Evolutionary conservation across 768 basidiomycete species (phyloP).

Genomic region (Sporobolomyces pararoseus): DNA sequence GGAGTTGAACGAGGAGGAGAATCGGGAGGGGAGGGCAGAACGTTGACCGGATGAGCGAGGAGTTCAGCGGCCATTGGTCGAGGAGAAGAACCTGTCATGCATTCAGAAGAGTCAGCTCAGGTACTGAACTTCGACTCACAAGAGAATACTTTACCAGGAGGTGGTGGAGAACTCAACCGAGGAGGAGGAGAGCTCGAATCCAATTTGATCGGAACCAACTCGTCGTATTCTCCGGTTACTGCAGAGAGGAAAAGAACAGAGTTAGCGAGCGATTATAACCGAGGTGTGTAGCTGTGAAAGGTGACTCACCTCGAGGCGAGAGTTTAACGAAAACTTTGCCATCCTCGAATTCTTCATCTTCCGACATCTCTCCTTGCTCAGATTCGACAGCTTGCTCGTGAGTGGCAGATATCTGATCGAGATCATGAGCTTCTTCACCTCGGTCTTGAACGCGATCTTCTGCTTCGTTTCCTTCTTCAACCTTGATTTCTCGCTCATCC

Average conservation of each 20-base stretch:
- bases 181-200: slow-evolving; percentile 13
- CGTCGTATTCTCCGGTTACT: slow-evolving; percentile 9
- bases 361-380: background rate
- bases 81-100: background rate
- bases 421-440: no score
- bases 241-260: background rate
- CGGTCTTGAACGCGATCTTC: no score
- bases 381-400: no score
- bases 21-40: slow-evolving; percentile 1
- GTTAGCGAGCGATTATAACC: background rate
- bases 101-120: no score
- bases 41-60: background rate
- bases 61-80: background rate
- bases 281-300: background rate
- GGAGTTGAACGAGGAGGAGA: background rate
- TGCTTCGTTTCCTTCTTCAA: no score
- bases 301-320: background rate
- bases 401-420: no score
- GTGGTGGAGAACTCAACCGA: background rate
- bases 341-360: background rate
- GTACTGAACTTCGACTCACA: background rate
- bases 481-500: no score
- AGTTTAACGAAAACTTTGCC: background rate
- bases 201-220: slow-evolving; percentile 1
- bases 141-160: background rate